Evolutionary conservation across 2,329 filamentous ascomycete genomes (phyloP).

Genomic region (Neonectria hederae): DNA sequence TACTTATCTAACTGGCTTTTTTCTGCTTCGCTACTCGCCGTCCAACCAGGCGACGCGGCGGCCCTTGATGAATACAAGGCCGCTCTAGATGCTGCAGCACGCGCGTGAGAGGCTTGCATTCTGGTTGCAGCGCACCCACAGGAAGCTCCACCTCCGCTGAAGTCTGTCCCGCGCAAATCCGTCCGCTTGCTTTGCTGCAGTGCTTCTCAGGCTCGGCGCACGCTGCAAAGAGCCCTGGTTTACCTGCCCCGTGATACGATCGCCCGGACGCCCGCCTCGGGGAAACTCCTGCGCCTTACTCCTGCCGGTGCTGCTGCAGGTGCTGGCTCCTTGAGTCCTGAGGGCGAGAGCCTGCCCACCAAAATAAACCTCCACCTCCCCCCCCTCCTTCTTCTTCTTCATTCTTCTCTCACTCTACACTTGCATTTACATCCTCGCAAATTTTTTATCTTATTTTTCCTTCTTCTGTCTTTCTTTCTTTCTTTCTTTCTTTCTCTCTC

Average conservation of each 20-base stretch:
- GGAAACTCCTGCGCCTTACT: constrained; percentile 17
- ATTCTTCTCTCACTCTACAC: not conserved
- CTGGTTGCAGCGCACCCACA: constrained; percentile 5
- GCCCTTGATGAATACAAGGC: not conserved
- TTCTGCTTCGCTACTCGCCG: constrained; percentile 5
- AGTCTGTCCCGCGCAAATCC: not conserved
- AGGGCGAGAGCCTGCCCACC: not conserved
- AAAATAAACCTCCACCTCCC: constrained; percentile 16
- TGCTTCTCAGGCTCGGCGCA: not conserved
- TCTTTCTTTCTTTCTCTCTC: not conserved
- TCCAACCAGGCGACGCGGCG: constrained; percentile 15
- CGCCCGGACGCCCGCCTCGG: constrained; percentile 18
- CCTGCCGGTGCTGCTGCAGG: constrained; percentile 2
- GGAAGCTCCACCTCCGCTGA: constrained; percentile 17
- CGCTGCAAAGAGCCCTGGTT: not conserved
- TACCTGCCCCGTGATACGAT: constrained; percentile 19
- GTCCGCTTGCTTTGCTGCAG: not conserved
- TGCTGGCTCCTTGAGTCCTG: constrained; percentile 11
- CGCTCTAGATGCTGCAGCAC: not conserved
- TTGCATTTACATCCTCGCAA: not conserved
- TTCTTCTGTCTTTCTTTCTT: too few relatives aligned
- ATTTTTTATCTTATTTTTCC: too few relatives aligned
- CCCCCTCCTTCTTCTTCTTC: not conserved
- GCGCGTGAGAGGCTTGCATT: constrained; percentile 21
- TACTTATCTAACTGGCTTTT: not conserved